These are phyloP conservation scores for Venturia asperata DNA, from an alignment of 2,329 filamentous ascomycete species.

Conservation along the genomic window DNA sequence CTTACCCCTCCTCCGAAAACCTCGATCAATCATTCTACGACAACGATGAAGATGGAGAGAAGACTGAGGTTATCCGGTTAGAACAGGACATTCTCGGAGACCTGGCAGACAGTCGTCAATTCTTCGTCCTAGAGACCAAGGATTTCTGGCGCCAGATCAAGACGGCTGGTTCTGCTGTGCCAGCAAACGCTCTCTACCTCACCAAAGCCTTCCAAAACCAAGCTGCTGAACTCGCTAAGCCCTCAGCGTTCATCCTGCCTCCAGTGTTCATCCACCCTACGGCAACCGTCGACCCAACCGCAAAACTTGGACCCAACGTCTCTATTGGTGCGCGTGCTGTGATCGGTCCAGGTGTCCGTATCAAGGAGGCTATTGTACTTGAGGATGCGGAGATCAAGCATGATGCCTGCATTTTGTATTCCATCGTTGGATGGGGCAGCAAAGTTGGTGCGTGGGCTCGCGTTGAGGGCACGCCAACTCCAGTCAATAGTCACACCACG, in stretches of 20 bases:
- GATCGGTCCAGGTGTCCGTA: conserved; percentile 77
- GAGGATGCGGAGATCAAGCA: conserved; percentile 96
- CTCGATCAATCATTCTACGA: conserved; percentile 62
- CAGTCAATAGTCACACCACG: conserved; percentile 79
- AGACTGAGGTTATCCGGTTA: conserved; percentile 82
- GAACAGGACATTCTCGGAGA: conserved; percentile 97
- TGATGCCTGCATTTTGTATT: conserved; percentile 90
- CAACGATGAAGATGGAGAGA: conserved; percentile 67
- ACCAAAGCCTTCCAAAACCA: conserved; percentile 84
- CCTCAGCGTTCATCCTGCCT: conserved; percentile 79
- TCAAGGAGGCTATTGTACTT: conserved; percentile 94
- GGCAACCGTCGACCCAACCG: conserved; percentile 83
- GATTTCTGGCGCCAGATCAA: conserved; percentile 99
- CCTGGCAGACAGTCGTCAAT: conserved; percentile 92
- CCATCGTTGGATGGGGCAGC: conserved; percentile 95
- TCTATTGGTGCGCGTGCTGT: conserved; percentile 85
- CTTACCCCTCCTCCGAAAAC: conserved; percentile 95
- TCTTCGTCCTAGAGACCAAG: conserved; percentile 97
- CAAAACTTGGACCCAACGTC: conserved; percentile 94
- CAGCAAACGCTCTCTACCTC: conserved; percentile 92
- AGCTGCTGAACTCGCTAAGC: conserved; percentile 72
- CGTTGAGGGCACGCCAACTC: conserved; percentile 89
- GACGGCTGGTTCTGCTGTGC: conserved; percentile 92
- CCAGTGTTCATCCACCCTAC: conserved; percentile 94
- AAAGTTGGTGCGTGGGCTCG: conserved; percentile 96